Evolutionary conservation across 768 basidiomycete species (phyloP).

Genomic region (Chalciporus pseudorubinellus): DNA sequence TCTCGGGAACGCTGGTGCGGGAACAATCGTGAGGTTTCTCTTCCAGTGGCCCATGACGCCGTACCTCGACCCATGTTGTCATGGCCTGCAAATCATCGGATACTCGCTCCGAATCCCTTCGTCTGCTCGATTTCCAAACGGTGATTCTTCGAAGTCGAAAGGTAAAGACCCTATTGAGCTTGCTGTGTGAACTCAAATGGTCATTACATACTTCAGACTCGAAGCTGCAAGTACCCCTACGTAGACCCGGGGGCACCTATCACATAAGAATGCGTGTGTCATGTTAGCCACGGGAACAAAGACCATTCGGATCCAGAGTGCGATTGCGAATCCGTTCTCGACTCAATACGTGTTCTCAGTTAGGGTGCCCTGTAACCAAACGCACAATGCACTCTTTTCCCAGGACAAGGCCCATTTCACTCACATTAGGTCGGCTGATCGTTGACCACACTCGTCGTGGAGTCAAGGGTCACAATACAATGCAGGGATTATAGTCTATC

Average conservation of each 20-base stretch:
- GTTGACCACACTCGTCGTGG: neutral
- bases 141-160: neutral
- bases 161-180: neutral
- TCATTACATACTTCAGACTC: neutral
- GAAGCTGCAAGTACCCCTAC: no score
- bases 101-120: neutral
- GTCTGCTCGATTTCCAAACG: neutral
- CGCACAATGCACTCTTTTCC: neutral
- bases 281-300: neutral
- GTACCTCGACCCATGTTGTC: no score
- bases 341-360: neutral
- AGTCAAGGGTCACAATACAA: no score
- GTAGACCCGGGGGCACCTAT: neutral
- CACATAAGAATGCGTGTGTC: neutral
- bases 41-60: no score
- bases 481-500: no score
- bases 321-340: neutral
- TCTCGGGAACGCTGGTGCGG: no score
- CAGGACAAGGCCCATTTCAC: neutral
- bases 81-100: no score
- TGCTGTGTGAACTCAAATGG: neutral
- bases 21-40: no score
- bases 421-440: neutral
- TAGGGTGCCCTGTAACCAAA: neutral
- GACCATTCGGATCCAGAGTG: no score